Percentiles rank a stretch among this genome's conserved stretches.
Evolutionary conservation across 2,329 filamentous ascomycete genomes (phyloP).

Genomic region (Myriangium duriaei): DNA sequence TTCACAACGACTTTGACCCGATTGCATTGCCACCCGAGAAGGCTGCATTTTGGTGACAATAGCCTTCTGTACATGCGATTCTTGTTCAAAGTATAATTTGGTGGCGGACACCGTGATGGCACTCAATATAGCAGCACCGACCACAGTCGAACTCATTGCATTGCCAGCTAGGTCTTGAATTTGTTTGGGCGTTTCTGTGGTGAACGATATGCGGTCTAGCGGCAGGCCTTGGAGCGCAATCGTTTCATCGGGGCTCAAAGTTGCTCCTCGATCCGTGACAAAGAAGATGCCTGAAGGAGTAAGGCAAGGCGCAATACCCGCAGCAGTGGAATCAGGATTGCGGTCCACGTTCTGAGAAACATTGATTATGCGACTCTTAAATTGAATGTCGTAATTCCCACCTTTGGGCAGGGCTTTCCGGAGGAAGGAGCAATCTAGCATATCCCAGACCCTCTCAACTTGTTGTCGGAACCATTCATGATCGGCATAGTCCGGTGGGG

Average conservation of each 20-base stretch:
- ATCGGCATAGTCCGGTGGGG: constrained; percentile 45
- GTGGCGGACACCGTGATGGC: constrained; percentile 38
- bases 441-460: constrained; percentile 51
- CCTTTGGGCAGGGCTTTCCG: constrained; percentile 29
- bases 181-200: constrained; percentile 43
- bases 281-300: constrained; percentile 54
- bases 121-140: constrained; percentile 50
- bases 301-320: constrained; percentile 53
- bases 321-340: constrained; percentile 31
- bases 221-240: constrained; percentile 58
- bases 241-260: constrained; percentile 50
- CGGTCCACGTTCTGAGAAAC: constrained; percentile 63
- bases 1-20: background rate
- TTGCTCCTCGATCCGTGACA: constrained; percentile 46
- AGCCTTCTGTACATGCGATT: background rate
- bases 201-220: constrained; percentile 48
- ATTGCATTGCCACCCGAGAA: background rate
- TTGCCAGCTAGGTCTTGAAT: constrained; percentile 64
- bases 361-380: constrained; percentile 47
- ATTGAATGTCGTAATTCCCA: constrained; percentile 43
- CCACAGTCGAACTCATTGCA: constrained; percentile 64
- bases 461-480: constrained; percentile 37
- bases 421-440: constrained; percentile 47
- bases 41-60: background rate
- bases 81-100: background rate